These are phyloP conservation scores for Sordariomycetes sp. DNA, from an alignment of 2,329 filamentous ascomycete species.

Conservation along the genomic window DNA sequence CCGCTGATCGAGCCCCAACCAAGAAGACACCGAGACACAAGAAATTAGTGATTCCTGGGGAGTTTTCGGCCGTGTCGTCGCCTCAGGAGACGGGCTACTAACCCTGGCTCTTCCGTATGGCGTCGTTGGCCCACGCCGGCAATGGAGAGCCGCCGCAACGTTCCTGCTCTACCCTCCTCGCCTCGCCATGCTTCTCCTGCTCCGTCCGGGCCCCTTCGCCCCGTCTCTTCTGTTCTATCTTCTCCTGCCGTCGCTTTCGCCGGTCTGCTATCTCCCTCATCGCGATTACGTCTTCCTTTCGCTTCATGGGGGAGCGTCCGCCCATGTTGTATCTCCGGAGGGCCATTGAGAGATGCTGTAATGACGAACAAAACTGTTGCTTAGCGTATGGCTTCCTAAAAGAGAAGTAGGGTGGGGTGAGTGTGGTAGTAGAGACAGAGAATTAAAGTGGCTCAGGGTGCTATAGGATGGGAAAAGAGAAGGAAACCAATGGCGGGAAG, in stretches of 20 bases:
- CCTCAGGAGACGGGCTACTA: not conserved
- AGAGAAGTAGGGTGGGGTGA: not conserved
- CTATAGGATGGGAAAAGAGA: not conserved
- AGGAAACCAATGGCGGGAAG: not conserved
- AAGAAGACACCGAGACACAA: no score
- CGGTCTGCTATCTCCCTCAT: constrained; percentile 21
- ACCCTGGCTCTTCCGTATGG: constrained; percentile 8
- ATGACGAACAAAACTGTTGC: not conserved
- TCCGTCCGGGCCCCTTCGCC: not conserved
- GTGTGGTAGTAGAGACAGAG: not conserved
- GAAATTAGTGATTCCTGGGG: no score
- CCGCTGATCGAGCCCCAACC: no score
- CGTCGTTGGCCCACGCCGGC: constrained; percentile 20
- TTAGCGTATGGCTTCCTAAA: not conserved
- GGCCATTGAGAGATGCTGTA: constrained; percentile 19
- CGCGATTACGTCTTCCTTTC: constrained; percentile 18
- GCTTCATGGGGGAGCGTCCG: constrained; percentile 4
- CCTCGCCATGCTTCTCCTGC: not conserved
- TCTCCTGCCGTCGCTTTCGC: constrained; percentile 4
- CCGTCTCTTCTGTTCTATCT: not conserved
- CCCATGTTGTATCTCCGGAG: constrained; percentile 11
- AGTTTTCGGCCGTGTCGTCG: no score
- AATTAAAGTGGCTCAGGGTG: not conserved
- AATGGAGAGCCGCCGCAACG: constrained; percentile 6
- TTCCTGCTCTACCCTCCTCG: not conserved